Base-by-base conservation (phyloP, 192 early-diverging fungal species). In the Coemansia furcata region DNA sequence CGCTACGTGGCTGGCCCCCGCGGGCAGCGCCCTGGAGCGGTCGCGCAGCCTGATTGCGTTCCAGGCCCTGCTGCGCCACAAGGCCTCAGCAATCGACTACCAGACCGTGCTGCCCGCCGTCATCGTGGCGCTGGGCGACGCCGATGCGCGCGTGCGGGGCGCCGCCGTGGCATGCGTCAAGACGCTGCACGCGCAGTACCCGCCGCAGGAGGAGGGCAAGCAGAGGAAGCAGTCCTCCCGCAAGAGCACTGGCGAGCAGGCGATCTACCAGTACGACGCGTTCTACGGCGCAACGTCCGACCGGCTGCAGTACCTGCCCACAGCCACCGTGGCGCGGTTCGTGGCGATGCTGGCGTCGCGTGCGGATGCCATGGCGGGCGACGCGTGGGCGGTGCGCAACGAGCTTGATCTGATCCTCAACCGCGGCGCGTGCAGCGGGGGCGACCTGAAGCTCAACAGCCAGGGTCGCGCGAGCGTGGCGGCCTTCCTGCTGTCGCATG, bases 51-150 rank as follows among this genome's bases (percentile, higher is more conserved):
- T 92, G 40, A 83, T 88, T 52, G 70, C 88, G 29, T 85, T 87
- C 54, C 73, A 73, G 43, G 80, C 86, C 11, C 84, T 86, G 61
- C 65, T 87, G 6, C 60, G 60, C 3, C 71, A 67, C 23, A 62
- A 74, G 19, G 42, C 54, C 9, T 2, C 55, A 3, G 66, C 63
- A 7, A 47, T 67, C 33, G 91, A 92, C 57, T 90, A 86, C 72
- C 91, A 92, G 70, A 73, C 86, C 15, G 63, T 91, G 17, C 79
- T 90, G 0, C 95, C 96, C 8, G 73, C 86, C 0, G 65, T 98
- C 21, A 65, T 98, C 19, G 82, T 92, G 21, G 82, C 85, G 21
- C 78, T 98, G 29, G 71, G 66, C 11, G 85, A 90, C 71, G 65
- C 66, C 7, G 67, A 85, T 52, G 70, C 71, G 40, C 68, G 73